Conservation (phyloP, 305 asterid species). For the Striga hermonthica region DNA sequence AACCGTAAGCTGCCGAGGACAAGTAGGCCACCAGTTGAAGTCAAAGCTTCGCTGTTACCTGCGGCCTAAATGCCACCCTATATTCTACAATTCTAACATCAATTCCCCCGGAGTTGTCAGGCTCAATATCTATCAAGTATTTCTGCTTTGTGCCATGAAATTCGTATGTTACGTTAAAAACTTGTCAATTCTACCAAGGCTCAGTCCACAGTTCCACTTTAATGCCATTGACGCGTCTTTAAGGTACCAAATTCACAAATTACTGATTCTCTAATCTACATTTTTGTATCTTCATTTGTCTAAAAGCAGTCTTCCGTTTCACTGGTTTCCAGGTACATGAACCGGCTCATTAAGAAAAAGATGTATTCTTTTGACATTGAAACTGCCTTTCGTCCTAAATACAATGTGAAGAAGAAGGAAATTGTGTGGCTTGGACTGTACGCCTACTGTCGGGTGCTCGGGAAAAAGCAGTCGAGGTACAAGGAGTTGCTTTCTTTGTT, state of each 20-base stretch:
- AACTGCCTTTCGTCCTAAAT: slow-evolving; percentile 47
- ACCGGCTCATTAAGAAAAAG: slow-evolving; percentile 59
- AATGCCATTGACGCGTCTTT: slow-evolving; percentile 47
- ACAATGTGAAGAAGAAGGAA: slow-evolving; percentile 51
- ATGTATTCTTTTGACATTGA: slow-evolving; percentile 37
- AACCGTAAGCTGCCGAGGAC: slow-evolving; percentile 54
- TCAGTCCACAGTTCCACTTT: slow-evolving; percentile 42
- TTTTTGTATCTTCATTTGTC: neutral
- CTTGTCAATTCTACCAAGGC: slow-evolving; percentile 44
- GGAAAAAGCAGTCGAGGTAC: slow-evolving; percentile 60
- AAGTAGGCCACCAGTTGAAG: slow-evolving; percentile 52
- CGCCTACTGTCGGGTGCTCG: slow-evolving; percentile 57
- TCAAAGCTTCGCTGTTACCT: slow-evolving; percentile 54
- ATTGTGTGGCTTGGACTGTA: slow-evolving; percentile 67
- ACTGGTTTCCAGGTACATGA: slow-evolving; percentile 58
- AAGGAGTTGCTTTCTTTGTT: slow-evolving; percentile 43
- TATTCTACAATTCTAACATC: slow-evolving; percentile 81
- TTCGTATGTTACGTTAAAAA: slow-evolving; percentile 53
- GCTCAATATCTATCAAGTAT: slow-evolving; percentile 76
- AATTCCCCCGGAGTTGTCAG: slow-evolving; percentile 73
- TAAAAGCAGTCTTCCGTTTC: neutral
- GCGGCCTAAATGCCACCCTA: slow-evolving; percentile 77
- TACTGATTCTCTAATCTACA: neutral
- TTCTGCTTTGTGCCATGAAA: slow-evolving; percentile 85
- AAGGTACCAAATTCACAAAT: slow-evolving; percentile 44